These are phyloP conservation scores for Leishmania braziliensis DNA, from an alignment of 208 protist species.

Conservation along the genomic window DNA sequence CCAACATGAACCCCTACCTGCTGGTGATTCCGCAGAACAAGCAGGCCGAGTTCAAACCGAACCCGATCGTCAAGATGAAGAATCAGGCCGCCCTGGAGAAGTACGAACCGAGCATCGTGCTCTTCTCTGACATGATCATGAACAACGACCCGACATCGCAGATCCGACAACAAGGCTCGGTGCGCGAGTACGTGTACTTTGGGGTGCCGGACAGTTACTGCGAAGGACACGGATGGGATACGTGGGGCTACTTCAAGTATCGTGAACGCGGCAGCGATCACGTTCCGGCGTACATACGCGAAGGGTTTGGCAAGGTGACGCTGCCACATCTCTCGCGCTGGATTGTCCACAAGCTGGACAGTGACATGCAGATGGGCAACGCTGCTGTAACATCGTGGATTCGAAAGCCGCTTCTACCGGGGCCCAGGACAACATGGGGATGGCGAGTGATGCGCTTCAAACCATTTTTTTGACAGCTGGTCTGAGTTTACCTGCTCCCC, in stretches of 20 bases:
- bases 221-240: constrained; percentile 84
- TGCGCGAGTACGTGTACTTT: constrained; percentile 88
- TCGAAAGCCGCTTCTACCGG: constrained; percentile 62
- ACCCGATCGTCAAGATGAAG: constrained; percentile 84
- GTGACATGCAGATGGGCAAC: constrained; percentile 83
- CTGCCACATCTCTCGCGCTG: constrained; percentile 80
- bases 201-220: constrained; percentile 85
- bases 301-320: constrained; percentile 75
- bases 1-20: constrained; percentile 86
- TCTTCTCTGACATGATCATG: constrained; percentile 86
- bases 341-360: constrained; percentile 86
- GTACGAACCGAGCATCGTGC: constrained; percentile 86
- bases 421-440: constrained; percentile 28
- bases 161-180: constrained; percentile 78
- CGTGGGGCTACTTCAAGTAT: constrained; percentile 86
- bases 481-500: not conserved
- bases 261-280: constrained; percentile 50
- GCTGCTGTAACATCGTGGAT: constrained; percentile 76
- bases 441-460: constrained; percentile 72
- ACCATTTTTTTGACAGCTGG: constrained; percentile 33
- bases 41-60: constrained; percentile 81
- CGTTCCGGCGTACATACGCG: constrained; percentile 72
- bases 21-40: constrained; percentile 82
- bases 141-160: constrained; percentile 73
- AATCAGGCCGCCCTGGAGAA: constrained; percentile 81